Evolutionary conservation across 2,329 filamentous ascomycete genomes (phyloP), one percentile per base, ranked within the genome.

Genomic region (Pyricularia sp.): DNA sequence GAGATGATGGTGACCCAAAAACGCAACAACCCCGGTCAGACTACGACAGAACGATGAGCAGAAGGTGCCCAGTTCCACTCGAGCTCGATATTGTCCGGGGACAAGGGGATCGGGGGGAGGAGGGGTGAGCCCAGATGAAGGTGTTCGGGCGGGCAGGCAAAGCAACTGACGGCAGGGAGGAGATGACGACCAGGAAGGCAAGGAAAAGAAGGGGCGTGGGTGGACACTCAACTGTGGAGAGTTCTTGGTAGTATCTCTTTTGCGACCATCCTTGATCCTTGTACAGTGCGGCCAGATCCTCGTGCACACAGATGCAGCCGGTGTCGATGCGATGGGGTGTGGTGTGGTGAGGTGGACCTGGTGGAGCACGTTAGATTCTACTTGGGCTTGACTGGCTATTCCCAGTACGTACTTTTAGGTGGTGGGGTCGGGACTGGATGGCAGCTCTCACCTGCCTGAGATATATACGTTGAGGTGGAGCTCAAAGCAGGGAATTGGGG

Each of bases 21-120:
- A 50, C 42, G 42, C 42, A 50, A n/a, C 42, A 50, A 50, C 42
- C 42, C 42, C 42, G 42, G 42, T 50, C n/a, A 65, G 42, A n/a
- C 42, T 50, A 50, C 42, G 42, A 50, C 42, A 50, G 42, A 50
- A 50, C 42, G 42, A 50, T 50, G 59, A 28, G 59, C 59, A 30
- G 59, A 64, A 64, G 23, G 59, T 64, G 59, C 25, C 65, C 55
- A 42, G 65, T 28, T 67, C 28, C 55, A 67, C 28, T 59, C 30
- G 66, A 61, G 50, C 42, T 33, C 42, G 66, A 67, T 59, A 61
- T 67, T 61, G 66, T 59, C 55, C 55, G 65, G 26, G 36, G 50
- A 25, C 55, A 31, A 25, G 66, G 55, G 25, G 5, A 50, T 50
- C 17, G 42, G 42, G 42, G 36, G 23, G 59, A 64, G 25, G 59